Evolutionary conservation across 2,329 filamentous ascomycete species (phyloP), one percentile per base, ranked within the genome.

Genomic region (Penicillium hesseltinei): DNA sequence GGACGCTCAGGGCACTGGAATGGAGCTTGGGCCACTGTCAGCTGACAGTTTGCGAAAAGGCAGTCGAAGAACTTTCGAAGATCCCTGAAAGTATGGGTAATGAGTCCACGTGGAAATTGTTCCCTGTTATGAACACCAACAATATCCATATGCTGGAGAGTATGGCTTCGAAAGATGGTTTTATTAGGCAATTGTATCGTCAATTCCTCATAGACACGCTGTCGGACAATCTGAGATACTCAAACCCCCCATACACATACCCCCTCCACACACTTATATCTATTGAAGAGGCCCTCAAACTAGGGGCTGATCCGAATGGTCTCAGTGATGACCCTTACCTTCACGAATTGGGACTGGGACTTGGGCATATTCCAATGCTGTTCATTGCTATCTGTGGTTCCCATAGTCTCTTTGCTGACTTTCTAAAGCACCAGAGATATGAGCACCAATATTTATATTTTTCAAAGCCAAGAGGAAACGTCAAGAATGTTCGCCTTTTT

Each of bases 101-200:
- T 7, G 4, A 45, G 5, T 29, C n/a, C 6, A 13, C 25, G 25
- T 45, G 42, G 42, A 13, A 29, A 45, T 29, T 45, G 25, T 19
- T 45, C 1, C 17, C 17, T 45, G 1, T 8, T 17, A 45, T n/a
- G 4, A 3, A 35, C 19, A 4, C 13, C 3, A 6, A 35, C 1
- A 21, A 23, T 23, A 7, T 9, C 9, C 21, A 48, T 15, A 19
- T 19, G n/a, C 2, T 42, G 75, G 73, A 77, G 50, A 75, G 85
- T 58, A 83, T 83, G 8, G 83, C 84, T 4, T 84, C 80, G 23
- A 87, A 87, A 69, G 84, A 81, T 4, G 86, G 84, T 2, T 70
- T 88, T 59, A 82, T 81, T 6, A 82, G 82, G 19, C 2, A 21
- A 21, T 19, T 47, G 11, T 29, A 46, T 47, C 11, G n/a, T 17